Evolutionary conservation across 2,329 filamentous ascomycete genomes (phyloP).

Genomic region (Colletotrichum higginsianum): DNA sequence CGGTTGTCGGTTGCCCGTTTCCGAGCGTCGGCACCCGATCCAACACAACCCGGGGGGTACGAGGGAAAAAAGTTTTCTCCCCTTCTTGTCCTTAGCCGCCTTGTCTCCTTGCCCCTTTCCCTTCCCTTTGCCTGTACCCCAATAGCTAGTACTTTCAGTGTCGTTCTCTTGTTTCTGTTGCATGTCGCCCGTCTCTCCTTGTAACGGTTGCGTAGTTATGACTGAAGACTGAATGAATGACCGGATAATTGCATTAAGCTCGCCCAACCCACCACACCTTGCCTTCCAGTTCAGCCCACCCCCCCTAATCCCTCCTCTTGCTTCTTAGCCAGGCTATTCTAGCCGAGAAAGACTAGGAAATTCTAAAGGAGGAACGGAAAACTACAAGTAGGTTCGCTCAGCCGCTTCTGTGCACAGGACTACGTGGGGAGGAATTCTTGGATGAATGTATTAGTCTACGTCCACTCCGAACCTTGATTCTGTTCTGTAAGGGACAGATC

Average conservation of each 20-base stretch:
- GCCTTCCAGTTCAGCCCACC: background rate
- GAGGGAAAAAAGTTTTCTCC: conserved; percentile 5
- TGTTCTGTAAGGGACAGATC: background rate
- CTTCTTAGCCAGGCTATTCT: background rate
- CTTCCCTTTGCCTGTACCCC: background rate
- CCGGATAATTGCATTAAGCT: conserved; percentile 32
- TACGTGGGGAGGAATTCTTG: background rate
- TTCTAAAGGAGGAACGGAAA: background rate
- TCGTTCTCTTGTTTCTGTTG: background rate
- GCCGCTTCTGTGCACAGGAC: conserved; percentile 16
- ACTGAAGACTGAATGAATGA: conserved; percentile 28
- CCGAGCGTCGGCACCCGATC: background rate
- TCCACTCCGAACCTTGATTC: background rate
- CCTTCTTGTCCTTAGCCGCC: background rate
- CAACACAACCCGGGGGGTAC: background rate
- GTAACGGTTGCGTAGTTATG: conserved; percentile 5
- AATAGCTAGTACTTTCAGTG: background rate
- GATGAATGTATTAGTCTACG: background rate
- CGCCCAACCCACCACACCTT: conserved; percentile 34
- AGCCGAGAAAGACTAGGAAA: background rate
- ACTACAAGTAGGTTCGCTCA: conserved; percentile 30
- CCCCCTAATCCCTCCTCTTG: background rate
- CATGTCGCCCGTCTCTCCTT: background rate
- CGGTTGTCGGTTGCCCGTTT: background rate
- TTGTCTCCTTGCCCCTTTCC: background rate